Evolutionary conservation across 1,284 basidiomycete species (phyloP).

Genomic region (Nidula niveotomentosa): DNA sequence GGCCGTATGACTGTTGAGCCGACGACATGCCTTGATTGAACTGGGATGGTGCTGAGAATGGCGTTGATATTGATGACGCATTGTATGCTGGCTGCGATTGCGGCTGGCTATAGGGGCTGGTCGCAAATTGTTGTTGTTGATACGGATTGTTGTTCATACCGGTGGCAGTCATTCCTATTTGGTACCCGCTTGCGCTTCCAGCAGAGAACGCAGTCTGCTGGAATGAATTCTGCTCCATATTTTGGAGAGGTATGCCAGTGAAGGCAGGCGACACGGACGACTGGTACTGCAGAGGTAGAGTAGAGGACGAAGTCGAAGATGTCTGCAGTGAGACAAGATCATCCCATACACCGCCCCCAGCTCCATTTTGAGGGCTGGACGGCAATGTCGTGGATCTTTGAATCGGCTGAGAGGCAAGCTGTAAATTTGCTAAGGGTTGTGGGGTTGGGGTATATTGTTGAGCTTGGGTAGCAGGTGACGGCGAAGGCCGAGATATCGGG

Average conservation of each 20-base stretch:
- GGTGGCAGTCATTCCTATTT: background rate
- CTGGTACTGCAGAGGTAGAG: constrained; percentile 56
- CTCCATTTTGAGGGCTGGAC: constrained; percentile 10
- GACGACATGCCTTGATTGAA: constrained; percentile 7
- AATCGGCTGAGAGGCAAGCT: too few relatives aligned
- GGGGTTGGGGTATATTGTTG: constrained; percentile 4
- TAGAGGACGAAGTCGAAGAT: constrained; percentile 37
- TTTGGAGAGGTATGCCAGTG: background rate
- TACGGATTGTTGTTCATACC: background rate
- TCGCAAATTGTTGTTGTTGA: background rate
- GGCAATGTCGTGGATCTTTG: constrained; percentile 2
- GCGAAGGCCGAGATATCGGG: constrained; percentile 3
- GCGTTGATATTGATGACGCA: constrained; percentile 3
- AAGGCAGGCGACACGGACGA: constrained; percentile 5
- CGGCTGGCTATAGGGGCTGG: background rate
- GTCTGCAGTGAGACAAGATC: constrained; percentile 51
- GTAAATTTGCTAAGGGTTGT: background rate
- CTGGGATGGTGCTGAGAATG: constrained; percentile 8
- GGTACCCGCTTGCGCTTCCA: too few relatives aligned
- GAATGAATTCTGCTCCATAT: background rate
- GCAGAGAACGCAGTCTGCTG: too few relatives aligned
- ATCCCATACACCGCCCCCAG: constrained; percentile 41
- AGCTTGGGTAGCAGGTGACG: background rate
- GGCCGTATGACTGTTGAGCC: constrained; percentile 8
- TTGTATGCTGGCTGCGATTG: background rate